A percentile compares a stretch with the other conserved stretches of the same genome.
Conservation (phyloP, 768 basidiomycete species). For the Grammothele lineata region DNA sequence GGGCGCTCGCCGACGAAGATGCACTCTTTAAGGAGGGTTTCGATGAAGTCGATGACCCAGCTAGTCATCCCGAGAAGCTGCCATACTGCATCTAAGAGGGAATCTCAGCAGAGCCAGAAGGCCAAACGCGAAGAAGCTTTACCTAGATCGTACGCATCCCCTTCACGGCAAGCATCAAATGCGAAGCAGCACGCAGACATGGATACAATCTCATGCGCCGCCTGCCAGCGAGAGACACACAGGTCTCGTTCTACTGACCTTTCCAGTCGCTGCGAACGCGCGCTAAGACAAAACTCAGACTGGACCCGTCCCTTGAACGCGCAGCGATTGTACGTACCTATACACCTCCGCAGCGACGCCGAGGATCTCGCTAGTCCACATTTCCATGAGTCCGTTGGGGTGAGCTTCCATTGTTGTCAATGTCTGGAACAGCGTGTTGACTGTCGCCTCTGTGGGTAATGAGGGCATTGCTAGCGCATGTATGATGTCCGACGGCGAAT, state of each 20-base stretch:
- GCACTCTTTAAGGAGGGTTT: slow-evolving; percentile 56
- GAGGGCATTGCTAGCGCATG: slow-evolving; percentile 47
- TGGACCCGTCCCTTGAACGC: background rate
- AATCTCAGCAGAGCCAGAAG: background rate
- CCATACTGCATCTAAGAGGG: slow-evolving; percentile 65
- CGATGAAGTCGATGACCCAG: slow-evolving; percentile 61
- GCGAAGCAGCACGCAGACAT: slow-evolving; percentile 55
- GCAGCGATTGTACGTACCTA: slow-evolving; percentile 20
- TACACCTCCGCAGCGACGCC: slow-evolving; percentile 40
- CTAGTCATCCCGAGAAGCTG: slow-evolving; percentile 57
- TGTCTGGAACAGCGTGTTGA: slow-evolving; percentile 43
- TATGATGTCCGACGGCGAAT: slow-evolving; percentile 55
- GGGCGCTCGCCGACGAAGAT: slow-evolving; percentile 30
- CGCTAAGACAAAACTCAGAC: slow-evolving; percentile 22
- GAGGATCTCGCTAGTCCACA: slow-evolving; percentile 50
- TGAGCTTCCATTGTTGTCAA: slow-evolving; percentile 43
- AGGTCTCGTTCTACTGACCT: slow-evolving; percentile 35
- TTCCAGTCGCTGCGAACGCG: slow-evolving; percentile 25
- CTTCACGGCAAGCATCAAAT: slow-evolving; percentile 64
- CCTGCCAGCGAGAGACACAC: slow-evolving; percentile 48
- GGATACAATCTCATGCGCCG: slow-evolving; percentile 66
- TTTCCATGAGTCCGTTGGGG: slow-evolving; percentile 34
- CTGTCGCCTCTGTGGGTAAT: slow-evolving; percentile 37
- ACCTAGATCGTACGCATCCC: slow-evolving; percentile 63
- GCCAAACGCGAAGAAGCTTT: slow-evolving; percentile 5